phyloP scores from a whole-genome alignment of 805 yeast species.

The Teunomyces aglyptinius region DNA sequence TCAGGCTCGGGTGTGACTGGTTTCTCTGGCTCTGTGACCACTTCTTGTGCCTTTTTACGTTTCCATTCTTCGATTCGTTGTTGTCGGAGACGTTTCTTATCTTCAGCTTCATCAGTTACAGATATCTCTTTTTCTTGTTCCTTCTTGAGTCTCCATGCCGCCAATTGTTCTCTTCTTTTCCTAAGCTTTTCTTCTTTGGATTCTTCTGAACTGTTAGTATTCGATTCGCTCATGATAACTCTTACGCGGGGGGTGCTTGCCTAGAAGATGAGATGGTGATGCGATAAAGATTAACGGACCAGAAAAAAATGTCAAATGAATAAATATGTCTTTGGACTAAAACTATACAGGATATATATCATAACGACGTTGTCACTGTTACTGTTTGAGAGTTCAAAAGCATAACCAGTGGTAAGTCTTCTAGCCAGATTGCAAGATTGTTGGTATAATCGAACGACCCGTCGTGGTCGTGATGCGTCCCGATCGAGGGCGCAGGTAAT shows the following conservation, averaged over 20 bases:
- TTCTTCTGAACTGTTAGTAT: slow-evolving; percentile 15
- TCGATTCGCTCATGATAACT: neutral
- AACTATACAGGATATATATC: slow-evolving; percentile 9
- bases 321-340: neutral
- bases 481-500: slow-evolving; percentile 81
- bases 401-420: slow-evolving; percentile 77
- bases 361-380: slow-evolving; percentile 93
- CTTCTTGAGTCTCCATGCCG: slow-evolving; percentile 61
- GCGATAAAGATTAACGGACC: neutral
- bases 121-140: slow-evolving; percentile 24
- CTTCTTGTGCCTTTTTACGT: slow-evolving; percentile 26
- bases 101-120: slow-evolving; percentile 8
- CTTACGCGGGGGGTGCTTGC: neutral
- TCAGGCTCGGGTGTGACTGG: neutral
- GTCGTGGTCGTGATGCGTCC: slow-evolving; percentile 68
- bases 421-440: slow-evolving; percentile 76
- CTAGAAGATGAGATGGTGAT: neutral
- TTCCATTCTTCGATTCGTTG: slow-evolving; percentile 54
- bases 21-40: neutral
- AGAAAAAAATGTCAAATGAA: neutral
- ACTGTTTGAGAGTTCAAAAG: slow-evolving; percentile 88
- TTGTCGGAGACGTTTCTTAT: slow-evolving; percentile 27
- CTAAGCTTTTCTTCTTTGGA: slow-evolving; percentile 33
- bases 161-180: slow-evolving; percentile 51
- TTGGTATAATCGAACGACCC: slow-evolving; percentile 75